Conservation (phyloP, 2,329 filamentous ascomycete species). For the Penicillium sp. region DNA sequence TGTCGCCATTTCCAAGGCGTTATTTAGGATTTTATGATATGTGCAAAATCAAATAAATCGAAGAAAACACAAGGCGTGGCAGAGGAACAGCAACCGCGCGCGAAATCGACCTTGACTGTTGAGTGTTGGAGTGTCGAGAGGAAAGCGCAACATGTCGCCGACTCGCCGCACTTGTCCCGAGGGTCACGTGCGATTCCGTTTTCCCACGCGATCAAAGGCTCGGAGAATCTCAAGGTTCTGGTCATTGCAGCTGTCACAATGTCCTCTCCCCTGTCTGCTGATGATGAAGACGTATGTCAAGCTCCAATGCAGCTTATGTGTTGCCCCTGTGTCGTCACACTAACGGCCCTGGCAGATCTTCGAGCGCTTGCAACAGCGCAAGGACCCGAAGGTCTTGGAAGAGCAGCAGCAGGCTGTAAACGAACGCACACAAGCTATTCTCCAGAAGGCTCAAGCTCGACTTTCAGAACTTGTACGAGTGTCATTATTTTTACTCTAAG, state of each 20-base stretch:
- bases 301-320: constrained; percentile 1
- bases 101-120: not conserved
- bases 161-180: constrained; percentile 1
- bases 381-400: constrained; percentile 61
- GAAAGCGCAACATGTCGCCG: not conserved
- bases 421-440: constrained; percentile 59
- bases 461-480: constrained; percentile 64
- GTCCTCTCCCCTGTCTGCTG: constrained; percentile 45
- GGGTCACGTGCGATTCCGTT: constrained; percentile 23
- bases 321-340: constrained; percentile 3
- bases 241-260: constrained; percentile 45
- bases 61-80: not conserved
- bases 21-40: not conserved
- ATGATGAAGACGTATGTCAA: constrained; percentile 44
- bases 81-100: not conserved
- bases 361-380: constrained; percentile 49
- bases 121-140: not conserved
- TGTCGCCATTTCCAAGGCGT: constrained; percentile 60
- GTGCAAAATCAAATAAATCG: not conserved
- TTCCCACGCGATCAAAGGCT: constrained; percentile 22
- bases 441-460: constrained; percentile 64
- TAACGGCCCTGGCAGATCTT: constrained; percentile 35
- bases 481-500: not conserved
- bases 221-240: constrained; percentile 21
- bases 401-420: constrained; percentile 63